Evolutionary conservation across 1,139 yeast genomes (phyloP).

Genomic region (Saccharomyces hybrid): DNA sequence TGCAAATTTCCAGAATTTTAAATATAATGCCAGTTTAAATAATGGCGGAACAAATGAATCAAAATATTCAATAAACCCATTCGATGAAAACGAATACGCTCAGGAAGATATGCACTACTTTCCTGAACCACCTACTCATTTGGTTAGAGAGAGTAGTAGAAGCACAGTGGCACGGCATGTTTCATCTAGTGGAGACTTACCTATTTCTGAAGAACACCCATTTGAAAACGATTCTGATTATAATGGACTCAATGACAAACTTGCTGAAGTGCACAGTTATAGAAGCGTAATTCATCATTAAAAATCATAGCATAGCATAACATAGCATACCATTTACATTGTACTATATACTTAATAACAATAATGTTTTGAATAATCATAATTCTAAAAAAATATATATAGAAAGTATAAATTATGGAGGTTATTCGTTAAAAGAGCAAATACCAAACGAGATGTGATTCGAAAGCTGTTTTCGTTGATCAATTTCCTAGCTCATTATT

Average conservation of each 20-base stretch:
- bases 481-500: no score
- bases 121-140: constrained; percentile 5
- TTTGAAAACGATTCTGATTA: not conserved
- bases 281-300: constrained; percentile 11
- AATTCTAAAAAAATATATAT: not conserved
- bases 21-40: not conserved
- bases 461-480: no score
- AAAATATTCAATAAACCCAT: not conserved
- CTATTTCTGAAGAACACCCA: not conserved
- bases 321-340: not conserved
- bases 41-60: not conserved
- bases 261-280: constrained; percentile 9
- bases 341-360: not conserved
- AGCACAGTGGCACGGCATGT: constrained; percentile 17
- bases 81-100: constrained; percentile 5
- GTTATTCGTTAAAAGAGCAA: no score
- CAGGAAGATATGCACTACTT: constrained; percentile 7
- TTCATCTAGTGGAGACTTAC: constrained; percentile 2
- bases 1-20: not conserved
- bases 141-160: constrained; percentile 9
- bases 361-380: not conserved
- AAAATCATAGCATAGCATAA: not conserved
- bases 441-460: no score
- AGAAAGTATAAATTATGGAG: no score
- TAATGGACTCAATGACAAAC: not conserved